A percentile compares a stretch with the other conserved stretches of the same genome.
Evolutionary conservation across 129 eudicot species (phyloP).

Genomic region (Flaveria bidentis): DNA sequence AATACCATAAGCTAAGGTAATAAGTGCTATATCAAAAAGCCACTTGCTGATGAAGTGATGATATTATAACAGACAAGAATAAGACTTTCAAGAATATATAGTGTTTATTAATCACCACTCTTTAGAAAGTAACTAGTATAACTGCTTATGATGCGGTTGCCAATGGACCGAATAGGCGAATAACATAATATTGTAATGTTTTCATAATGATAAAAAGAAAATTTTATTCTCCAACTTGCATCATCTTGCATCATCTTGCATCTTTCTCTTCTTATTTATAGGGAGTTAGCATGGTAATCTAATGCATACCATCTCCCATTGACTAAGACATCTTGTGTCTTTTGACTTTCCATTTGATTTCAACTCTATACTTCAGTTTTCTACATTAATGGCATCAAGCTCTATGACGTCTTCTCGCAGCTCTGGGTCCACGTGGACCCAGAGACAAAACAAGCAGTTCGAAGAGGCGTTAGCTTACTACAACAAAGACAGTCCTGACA

Average conservation of each 20-base stretch:
- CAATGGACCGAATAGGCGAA: constrained; percentile 51
- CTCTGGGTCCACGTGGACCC: constrained; percentile 63
- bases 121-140: constrained; percentile 30
- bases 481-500: constrained; percentile 83
- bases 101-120: constrained; percentile 29
- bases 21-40: constrained; percentile 38
- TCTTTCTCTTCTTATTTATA: constrained; percentile 44
- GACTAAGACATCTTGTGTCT: constrained; percentile 29
- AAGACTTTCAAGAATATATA: constrained; percentile 42
- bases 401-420: constrained; percentile 52
- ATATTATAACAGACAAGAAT: constrained; percentile 47
- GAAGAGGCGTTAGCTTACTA: constrained; percentile 80
- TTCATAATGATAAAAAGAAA: not conserved
- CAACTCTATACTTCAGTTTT: constrained; percentile 7
- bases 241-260: constrained; percentile 51
- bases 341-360: constrained; percentile 29
- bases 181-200: constrained; percentile 35
- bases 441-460: constrained; percentile 78
- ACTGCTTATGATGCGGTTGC: constrained; percentile 29
- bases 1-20: constrained; percentile 52
- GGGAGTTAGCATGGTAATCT: constrained; percentile 44
- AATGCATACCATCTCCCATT: constrained; percentile 49
- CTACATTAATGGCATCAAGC: constrained; percentile 59
- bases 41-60: constrained; percentile 48
- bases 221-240: constrained; percentile 62